Evolutionary conservation across 208 protist species (phyloP).

Genomic region (Tetramitus jugosus): DNA sequence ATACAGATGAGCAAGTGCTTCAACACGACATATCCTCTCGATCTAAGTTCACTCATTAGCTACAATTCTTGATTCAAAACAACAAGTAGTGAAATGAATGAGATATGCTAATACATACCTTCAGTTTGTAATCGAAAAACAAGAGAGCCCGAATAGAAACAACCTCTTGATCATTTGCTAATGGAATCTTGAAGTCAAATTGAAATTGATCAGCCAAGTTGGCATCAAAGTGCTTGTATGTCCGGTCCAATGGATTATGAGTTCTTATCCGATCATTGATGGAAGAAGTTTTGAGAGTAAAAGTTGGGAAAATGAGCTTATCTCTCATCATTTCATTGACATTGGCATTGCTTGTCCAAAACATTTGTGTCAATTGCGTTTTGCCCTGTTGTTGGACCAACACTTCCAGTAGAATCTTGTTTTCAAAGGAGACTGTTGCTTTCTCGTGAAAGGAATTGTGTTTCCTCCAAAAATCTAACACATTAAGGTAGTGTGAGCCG

Average conservation of each 20-base stretch:
- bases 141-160: too few species aligned
- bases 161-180: too few species aligned
- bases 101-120: background rate
- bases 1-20: background rate
- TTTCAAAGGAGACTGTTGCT: background rate
- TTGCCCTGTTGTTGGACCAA: too few species aligned
- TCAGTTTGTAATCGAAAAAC: background rate
- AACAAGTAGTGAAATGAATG: background rate
- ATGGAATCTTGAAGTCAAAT: background rate
- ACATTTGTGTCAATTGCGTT: background rate
- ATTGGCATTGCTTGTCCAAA: background rate
- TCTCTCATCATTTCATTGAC: background rate
- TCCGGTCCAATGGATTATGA: background rate
- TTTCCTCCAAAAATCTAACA: background rate
- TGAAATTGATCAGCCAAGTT: background rate
- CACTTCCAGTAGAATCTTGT: background rate
- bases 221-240: background rate
- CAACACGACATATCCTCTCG: background rate
- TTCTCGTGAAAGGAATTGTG: background rate
- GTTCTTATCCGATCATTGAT: background rate
- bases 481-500: too few species aligned
- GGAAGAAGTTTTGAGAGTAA: too few species aligned
- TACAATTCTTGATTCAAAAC: background rate
- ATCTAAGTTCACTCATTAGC: background rate
- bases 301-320: background rate